Percentiles rank a stretch among this genome's conserved stretches.
Conservation (phyloP, 805 yeast genomes). For the Metschnikowia cubensis region DNA sequence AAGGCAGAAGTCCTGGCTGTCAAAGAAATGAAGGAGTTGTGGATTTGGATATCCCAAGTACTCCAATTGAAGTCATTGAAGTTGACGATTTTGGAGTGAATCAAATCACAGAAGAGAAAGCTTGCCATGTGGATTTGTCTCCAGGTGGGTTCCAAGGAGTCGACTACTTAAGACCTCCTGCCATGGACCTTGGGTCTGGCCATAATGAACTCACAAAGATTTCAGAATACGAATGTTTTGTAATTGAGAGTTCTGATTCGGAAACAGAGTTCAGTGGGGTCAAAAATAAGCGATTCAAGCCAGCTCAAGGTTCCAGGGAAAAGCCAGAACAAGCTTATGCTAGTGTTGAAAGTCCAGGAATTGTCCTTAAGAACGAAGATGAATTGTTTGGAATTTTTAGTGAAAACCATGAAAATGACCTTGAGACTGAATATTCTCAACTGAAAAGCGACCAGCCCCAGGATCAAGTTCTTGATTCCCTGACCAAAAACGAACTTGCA, state of each 20-base stretch:
- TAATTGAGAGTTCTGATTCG: not conserved
- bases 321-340: not conserved
- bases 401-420: not conserved
- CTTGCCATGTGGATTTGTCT: no score
- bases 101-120: no score
- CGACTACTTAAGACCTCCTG: not conserved
- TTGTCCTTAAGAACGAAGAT: not conserved
- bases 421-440: not conserved
- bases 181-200: not conserved
- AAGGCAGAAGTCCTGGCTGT: no score
- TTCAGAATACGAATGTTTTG: no score
- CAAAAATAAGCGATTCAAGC: not conserved
- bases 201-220: not conserved
- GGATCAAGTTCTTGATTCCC: no score
- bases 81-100: no score
- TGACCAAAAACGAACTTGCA: no score
- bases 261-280: not conserved
- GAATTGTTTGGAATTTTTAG: no score
- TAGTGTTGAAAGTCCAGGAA: not conserved
- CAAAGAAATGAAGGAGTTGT: no score
- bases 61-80: no score
- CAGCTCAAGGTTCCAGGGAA: not conserved
- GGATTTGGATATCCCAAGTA: no score
- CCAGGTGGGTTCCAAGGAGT: no score
- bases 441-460: not conserved